phyloP scores from a whole-genome alignment of 495 filamentous ascomycete species.

The Lepidopterella palustris region DNA sequence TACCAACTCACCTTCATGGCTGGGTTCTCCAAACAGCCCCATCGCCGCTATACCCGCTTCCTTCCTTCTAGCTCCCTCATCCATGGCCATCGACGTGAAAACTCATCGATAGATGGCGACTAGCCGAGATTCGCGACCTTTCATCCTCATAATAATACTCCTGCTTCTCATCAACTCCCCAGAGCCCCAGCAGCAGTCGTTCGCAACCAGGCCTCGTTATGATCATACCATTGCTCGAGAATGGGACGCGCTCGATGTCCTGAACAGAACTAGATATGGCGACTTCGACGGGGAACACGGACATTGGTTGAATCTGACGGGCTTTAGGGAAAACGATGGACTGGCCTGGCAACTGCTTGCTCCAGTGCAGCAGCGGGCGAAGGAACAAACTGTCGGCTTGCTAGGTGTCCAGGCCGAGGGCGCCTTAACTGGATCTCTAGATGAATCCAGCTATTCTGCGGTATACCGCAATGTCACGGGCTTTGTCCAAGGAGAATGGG shows the following conservation, averaged over 20 bases:
- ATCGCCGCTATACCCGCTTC: background rate
- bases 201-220: constrained; percentile 24
- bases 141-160: constrained; percentile 36
- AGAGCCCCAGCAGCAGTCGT: constrained; percentile 40
- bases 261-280: constrained; percentile 68
- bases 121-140: constrained; percentile 30
- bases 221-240: constrained; percentile 37
- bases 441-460: constrained; percentile 31
- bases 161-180: constrained; percentile 36
- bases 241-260: constrained; percentile 52
- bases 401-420: constrained; percentile 34
- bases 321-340: constrained; percentile 63
- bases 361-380: constrained; percentile 50
- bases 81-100: background rate
- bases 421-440: constrained; percentile 29
- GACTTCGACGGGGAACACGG: constrained; percentile 57
- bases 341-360: constrained; percentile 64
- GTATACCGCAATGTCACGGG: constrained; percentile 80
- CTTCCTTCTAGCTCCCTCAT: background rate
- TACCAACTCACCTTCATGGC: no score
- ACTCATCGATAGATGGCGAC: constrained; percentile 25
- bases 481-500: constrained; percentile 68
- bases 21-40: no score
- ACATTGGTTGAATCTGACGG: constrained; percentile 67
- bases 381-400: constrained; percentile 43